A percentile compares a stretch with the other conserved stretches of the same genome.
These are phyloP conservation scores for Naegleria lovaniensis DNA, from an alignment of 208 protist species.

Conservation along the genomic window DNA sequence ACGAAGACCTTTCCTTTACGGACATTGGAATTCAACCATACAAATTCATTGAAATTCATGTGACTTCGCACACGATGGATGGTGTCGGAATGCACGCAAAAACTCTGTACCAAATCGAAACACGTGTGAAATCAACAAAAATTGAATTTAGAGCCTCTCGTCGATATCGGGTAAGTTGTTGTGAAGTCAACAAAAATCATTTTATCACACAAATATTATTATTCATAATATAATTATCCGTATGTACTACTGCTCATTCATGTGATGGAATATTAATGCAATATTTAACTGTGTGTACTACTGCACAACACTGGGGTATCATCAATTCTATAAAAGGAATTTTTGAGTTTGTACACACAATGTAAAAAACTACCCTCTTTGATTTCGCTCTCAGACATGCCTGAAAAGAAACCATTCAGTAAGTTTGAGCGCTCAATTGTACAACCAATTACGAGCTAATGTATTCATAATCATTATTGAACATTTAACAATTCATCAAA, in stretches of 20 bases:
- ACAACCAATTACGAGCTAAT: too few species aligned
- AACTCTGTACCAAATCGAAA: background rate
- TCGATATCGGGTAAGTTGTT: background rate
- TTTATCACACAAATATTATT: too few species aligned
- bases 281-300: too few species aligned
- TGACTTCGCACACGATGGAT: background rate
- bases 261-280: too few species aligned
- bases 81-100: background rate
- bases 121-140: background rate
- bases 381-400: background rate
- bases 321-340: too few species aligned
- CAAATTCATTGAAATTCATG: background rate
- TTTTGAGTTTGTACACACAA: too few species aligned
- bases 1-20: background rate
- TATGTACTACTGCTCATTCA: too few species aligned
- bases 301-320: too few species aligned
- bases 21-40: background rate
- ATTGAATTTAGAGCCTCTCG: background rate
- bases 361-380: too few species aligned
- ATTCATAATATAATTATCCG: too few species aligned
- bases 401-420: background rate
- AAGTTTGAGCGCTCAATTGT: too few species aligned
- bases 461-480: background rate
- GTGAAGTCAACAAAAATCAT: too few species aligned
- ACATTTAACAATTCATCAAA: background rate